Percentiles rank a stretch among this genome's conserved stretches.
Conservation (phyloP, 768 basidiomycete genomes). For the Symmetrospora coprosmae region DNA sequence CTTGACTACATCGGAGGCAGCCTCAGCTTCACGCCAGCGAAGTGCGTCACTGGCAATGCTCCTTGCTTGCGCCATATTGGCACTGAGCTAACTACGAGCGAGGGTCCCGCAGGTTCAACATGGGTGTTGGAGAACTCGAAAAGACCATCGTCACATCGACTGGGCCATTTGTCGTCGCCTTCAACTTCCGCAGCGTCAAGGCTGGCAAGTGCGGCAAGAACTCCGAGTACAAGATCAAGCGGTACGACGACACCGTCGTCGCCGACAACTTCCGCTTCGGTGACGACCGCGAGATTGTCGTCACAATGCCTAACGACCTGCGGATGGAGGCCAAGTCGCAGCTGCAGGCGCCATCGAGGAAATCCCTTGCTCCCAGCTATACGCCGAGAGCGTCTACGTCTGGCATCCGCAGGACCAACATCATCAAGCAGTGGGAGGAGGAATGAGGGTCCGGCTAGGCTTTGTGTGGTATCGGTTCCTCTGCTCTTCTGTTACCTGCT, state of each 20-base stretch:
- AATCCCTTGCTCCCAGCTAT: constrained; percentile 30
- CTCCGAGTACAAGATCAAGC: constrained; percentile 87
- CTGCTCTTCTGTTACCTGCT: too few relatives aligned
- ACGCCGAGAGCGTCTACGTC: constrained; percentile 18
- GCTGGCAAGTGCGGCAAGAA: constrained; percentile 69
- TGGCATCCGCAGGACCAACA: not conserved
- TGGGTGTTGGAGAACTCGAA: constrained; percentile 71
- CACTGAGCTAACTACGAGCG: too few relatives aligned
- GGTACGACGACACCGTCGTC: constrained; percentile 79
- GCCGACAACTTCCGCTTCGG: constrained; percentile 98
- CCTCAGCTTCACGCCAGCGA: constrained; percentile 81
- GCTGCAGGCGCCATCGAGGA: constrained; percentile 64
- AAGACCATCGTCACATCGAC: constrained; percentile 91
- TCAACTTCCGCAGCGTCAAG: constrained; percentile 95
- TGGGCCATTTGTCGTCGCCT: constrained; percentile 47
- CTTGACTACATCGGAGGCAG: constrained; percentile 76
- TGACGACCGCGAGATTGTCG: constrained; percentile 92
- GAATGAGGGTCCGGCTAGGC: not conserved
- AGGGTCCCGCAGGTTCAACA: constrained; percentile 74
- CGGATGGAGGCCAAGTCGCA: constrained; percentile 86
- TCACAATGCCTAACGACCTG: constrained; percentile 86
- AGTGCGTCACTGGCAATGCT: constrained; percentile 42
- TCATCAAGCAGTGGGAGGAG: constrained; percentile 19
- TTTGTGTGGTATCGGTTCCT: too few relatives aligned
- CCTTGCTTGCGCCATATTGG: constrained; percentile 11